Conservation (phyloP, 805 yeast genomes). For the Debaryomyces hansenii region DNA sequence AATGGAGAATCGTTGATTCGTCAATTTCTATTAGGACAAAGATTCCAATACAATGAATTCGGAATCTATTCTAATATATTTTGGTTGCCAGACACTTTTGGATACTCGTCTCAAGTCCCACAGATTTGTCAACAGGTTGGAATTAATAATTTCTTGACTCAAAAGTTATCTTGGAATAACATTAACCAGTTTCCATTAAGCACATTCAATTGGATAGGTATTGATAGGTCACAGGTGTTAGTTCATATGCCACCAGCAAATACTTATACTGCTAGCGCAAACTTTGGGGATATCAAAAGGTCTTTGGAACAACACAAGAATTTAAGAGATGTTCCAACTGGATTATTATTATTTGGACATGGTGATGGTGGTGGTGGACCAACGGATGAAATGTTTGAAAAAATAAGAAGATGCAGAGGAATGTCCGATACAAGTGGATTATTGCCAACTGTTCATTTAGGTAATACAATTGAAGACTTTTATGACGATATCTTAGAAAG, state of each 20-base stretch:
- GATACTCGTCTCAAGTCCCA: constrained; percentile 93
- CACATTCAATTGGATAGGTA: constrained; percentile 93
- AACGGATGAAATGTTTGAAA: constrained; percentile 88
- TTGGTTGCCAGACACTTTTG: constrained; percentile 98
- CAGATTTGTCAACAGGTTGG: constrained; percentile 89
- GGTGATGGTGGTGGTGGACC: constrained; percentile 99
- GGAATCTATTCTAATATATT: constrained; percentile 73
- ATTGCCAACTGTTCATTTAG: constrained; percentile 80
- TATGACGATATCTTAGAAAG: constrained; percentile 62
- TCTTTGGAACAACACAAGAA: constrained; percentile 82
- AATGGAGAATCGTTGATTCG: constrained; percentile 86
- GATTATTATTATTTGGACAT: constrained; percentile 80
- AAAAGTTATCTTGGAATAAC: constrained; percentile 94
- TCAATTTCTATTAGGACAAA: constrained; percentile 88
- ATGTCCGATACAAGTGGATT: constrained; percentile 75
- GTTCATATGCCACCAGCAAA: constrained; percentile 98
- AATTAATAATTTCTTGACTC: constrained; percentile 82
- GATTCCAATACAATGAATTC: constrained; percentile 77
- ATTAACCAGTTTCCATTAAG: constrained; percentile 86
- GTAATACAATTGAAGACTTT: constrained; percentile 77
- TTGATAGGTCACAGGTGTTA: constrained; percentile 90
- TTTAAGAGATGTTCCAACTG: constrained; percentile 74
- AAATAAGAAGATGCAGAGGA: constrained; percentile 88
- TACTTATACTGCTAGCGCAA: constrained; percentile 91
- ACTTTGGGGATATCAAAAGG: constrained; percentile 88